phyloP scores from a whole-genome alignment of 306 rosid genomes.

The Fragaria vesca region DNA sequence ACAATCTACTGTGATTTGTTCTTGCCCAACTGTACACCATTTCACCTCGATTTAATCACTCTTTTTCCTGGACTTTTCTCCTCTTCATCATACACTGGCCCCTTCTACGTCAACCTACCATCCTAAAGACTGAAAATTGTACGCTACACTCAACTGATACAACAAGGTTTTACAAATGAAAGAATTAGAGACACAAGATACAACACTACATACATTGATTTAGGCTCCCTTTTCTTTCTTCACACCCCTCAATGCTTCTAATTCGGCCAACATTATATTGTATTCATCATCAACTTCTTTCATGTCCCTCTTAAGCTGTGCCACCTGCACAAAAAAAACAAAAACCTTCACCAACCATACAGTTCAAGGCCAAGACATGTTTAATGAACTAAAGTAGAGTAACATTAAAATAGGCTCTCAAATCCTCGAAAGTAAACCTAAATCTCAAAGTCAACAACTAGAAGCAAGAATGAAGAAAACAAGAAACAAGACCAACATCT shows the following conservation, averaged over 20 bases:
- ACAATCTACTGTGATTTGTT: background rate
- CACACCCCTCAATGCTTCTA: constrained; percentile 31
- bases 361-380: background rate
- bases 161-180: constrained; percentile 10
- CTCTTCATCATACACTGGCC: background rate
- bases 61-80: background rate
- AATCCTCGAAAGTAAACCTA: background rate
- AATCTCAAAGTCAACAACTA: background rate
- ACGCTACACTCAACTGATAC: background rate
- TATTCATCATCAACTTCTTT: constrained; percentile 38
- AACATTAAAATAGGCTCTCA: background rate
- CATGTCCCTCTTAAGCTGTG: constrained; percentile 47
- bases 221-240: constrained; percentile 41
- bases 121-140: background rate
- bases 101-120: background rate
- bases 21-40: background rate
- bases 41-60: background rate
- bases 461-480: background rate
- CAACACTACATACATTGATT: constrained; percentile 9
- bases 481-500: background rate
- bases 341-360: background rate
- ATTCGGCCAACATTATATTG: constrained; percentile 41
- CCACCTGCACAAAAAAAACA: constrained; percentile 49
- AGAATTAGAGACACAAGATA: background rate
- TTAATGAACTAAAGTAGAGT: background rate